Evolutionary conservation across 2,329 filamentous ascomycete genomes (phyloP), one percentile per base, ranked within the genome.

Genomic region (Bipolaris zeicola): DNA sequence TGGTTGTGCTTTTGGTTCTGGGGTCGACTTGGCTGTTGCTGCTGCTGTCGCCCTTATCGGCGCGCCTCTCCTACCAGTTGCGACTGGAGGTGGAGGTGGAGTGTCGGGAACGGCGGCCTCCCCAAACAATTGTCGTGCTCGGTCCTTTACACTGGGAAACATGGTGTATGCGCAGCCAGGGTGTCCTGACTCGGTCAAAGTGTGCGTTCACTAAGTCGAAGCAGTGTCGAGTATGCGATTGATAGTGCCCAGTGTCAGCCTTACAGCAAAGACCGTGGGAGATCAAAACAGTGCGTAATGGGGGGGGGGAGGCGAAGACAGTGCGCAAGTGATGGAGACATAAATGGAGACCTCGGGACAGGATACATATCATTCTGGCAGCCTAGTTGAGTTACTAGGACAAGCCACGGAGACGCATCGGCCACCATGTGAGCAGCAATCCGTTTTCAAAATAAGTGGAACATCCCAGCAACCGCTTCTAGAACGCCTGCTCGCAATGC

Each of bases 121-220:
- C 13, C 47, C 50, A 38, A 60, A 54, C 20, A 60, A 28, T 43
- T 62, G 59, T 39, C 53, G 55, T 36, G 53, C 59, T 58, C 64
- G 53, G 52, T 66, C 62, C 53, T 64, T 66, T 16, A 66, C 63
- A 48, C 63, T 64, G 54, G 61, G 57, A 52, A 64, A 66, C 63
- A 65, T 65, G 24, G 55, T 58, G 55, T 55, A 46, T 37, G 28
- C 36, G 37, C 11, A 33, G 26, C 33, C 31, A 50, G 38, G 39
- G 26, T 53, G 24, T 34, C 13, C 47, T 39, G 50, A 52, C 50
- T 53, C 43, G 44, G 18, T 34, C 39, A 24, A 41, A 46, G 5
- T 34, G 14, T 36, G 47, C 39, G 13, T 20, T 24, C 38, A 45
- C 6, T 50, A 8, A 13, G 24, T 41, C 31, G 34, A 16, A 13